Base-by-base conservation (phyloP, 257 asterid genomes). In the Galeopsis tetrahit region DNA sequence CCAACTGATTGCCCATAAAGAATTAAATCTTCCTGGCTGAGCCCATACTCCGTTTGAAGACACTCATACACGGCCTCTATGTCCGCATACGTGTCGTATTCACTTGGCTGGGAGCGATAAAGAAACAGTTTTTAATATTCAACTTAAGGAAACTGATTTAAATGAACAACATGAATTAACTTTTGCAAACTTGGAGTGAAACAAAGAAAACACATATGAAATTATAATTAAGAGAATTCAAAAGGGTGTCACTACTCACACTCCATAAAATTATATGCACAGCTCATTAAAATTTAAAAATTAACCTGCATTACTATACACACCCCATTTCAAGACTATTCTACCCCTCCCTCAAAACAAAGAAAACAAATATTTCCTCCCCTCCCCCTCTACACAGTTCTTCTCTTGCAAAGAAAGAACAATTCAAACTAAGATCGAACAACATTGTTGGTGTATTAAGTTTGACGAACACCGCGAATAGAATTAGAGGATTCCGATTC, bases 1-100 rank as follows among this genome's bases (percentile, higher is more conserved):
- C 99, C 99, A 44, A 95, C 99, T 15, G 99, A 95, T 76, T 95
- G 99, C 36, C 99, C 99, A 43, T 95, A 95, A 6, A 95, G 80
- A 78, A 95, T 90, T 52, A 95, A 53, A 78, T 90, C 96, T 78
- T 95, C 99, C 75, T 95, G 98, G 84, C 97, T 85, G 31, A 90
- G 77, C 66, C 99, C 99, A 66, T 92, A 95, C 72, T 95, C 96
- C 1, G 94, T 83, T 74, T 92, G 92, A 78, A 95, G 98, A 81
- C 98, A 90, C 75, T 90, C 94, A 6, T 95, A 95, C 7, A 90
- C 97, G 5, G 99, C 98, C 72, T 95, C 99, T 77, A 95, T 90
- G 79, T 95, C 99, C 52, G 98, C 97, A 44, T 95, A 95, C 34
- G 99, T 95, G 72, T 92, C 92, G 46, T 77, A 84, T 84, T 95